Percentiles rank a stretch among this genome's conserved stretches.
phyloP scores from a whole-genome alignment of 1,284 basidiomycete genomes.

The Bjerkandera adusta region DNA sequence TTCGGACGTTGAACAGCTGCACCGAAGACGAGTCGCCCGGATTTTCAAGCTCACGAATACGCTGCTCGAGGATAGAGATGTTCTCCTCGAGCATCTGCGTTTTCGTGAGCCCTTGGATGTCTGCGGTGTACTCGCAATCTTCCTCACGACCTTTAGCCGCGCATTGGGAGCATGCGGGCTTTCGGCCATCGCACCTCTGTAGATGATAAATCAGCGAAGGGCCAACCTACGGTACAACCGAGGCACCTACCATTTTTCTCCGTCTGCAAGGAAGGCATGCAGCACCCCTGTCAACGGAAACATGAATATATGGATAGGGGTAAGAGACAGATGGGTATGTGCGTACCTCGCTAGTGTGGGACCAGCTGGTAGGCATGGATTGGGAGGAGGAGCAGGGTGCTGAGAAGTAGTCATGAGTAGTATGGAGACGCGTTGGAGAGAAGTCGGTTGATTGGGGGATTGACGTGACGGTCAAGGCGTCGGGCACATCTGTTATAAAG shows the following conservation, averaged over 20 bases:
- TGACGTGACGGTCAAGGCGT: no score
- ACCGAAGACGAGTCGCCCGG: conserved; percentile 23
- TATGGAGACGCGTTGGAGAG: no score
- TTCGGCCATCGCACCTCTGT: conserved; percentile 30
- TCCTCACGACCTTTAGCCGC: conserved; percentile 21
- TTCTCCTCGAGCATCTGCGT: conserved; percentile 31
- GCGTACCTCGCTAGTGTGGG: conserved; percentile 10
- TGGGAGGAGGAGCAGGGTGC: no score
- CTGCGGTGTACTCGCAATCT: conserved; percentile 30
- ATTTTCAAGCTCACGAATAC: conserved; percentile 29
- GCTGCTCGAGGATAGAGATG: conserved; percentile 27
- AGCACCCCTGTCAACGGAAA: conserved; percentile 17
- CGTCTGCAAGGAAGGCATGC: conserved; percentile 21
- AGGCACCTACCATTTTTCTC: conserved; percentile 19
- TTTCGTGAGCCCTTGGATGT: conserved; percentile 24
- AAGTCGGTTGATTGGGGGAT: no score
- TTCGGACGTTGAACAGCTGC: conserved; percentile 17
- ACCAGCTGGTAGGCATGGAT: background rate
- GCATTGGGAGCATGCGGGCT: conserved; percentile 30
- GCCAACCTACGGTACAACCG: no score
- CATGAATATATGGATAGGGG: background rate
- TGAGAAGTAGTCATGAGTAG: no score
- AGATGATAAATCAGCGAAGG: background rate
- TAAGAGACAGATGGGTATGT: background rate
- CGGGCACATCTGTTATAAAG: no score